phyloP scores from a whole-genome alignment of 495 filamentous ascomycete genomes.

The Immersiella caudata region DNA sequence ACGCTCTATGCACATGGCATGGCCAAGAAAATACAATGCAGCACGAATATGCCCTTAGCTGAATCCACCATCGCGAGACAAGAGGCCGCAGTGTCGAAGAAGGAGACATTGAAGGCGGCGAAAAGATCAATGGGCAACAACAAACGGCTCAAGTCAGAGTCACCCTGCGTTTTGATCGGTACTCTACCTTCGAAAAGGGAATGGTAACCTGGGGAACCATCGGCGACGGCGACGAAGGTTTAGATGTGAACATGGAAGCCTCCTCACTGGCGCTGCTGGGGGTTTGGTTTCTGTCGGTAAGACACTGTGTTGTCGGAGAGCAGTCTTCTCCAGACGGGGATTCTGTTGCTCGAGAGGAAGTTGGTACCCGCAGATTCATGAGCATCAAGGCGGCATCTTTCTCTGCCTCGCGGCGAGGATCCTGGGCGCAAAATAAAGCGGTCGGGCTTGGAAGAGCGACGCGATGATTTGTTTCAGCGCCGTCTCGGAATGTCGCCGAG shows the following conservation, averaged over 20 bases:
- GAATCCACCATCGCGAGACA: too few relatives aligned
- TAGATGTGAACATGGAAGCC: background rate
- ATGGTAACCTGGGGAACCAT: background rate
- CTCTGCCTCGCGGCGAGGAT: conserved; percentile 33
- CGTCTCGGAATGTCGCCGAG: background rate
- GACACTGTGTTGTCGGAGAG: background rate
- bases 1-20: background rate
- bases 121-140: background rate
- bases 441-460: background rate
- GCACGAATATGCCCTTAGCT: background rate
- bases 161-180: conserved; percentile 4
- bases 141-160: conserved; percentile 2
- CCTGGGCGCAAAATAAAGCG: background rate
- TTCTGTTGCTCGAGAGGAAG: background rate
- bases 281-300: background rate
- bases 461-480: background rate
- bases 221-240: background rate
- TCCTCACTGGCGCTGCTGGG: background rate
- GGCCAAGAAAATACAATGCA: background rate
- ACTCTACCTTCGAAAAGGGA: background rate
- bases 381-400: conserved; percentile 61
- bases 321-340: background rate
- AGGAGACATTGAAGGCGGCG: background rate
- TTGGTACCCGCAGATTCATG: conserved; percentile 54
- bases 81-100: too few relatives aligned